phyloP scores from a whole-genome alignment of 2,329 filamentous ascomycete species.

The Xylaria hypoxylon region DNA sequence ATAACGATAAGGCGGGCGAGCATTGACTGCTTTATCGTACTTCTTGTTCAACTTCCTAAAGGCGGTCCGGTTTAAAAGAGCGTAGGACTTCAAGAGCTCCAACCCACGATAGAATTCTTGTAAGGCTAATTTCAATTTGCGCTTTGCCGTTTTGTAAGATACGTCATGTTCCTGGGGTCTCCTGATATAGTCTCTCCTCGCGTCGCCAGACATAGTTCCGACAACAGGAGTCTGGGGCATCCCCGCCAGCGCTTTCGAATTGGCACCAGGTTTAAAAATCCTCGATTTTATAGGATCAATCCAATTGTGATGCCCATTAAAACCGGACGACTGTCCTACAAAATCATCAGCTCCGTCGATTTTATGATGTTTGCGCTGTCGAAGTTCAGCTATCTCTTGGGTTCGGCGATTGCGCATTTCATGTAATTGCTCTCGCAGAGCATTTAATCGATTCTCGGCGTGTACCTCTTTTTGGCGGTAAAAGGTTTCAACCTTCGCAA shows the following conservation, averaged over 20 bases:
- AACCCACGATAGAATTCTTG: slow-evolving; percentile 94
- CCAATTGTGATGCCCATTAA: slow-evolving; percentile 54
- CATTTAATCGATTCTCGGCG: slow-evolving; percentile 75
- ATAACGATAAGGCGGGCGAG: slow-evolving; percentile 81
- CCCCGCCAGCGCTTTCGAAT: slow-evolving; percentile 68
- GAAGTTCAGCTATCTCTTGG: slow-evolving; percentile 71
- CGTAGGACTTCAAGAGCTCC: slow-evolving; percentile 92
- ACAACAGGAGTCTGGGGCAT: slow-evolving; percentile 66
- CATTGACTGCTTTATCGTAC: slow-evolving; percentile 90
- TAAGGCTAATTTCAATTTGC: slow-evolving; percentile 89
- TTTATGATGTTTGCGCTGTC: slow-evolving; percentile 52
- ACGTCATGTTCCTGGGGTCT: slow-evolving; percentile 69
- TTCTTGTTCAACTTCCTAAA: slow-evolving; percentile 99
- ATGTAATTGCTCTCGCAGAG: slow-evolving; percentile 86
- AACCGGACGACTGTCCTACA: slow-evolving; percentile 40
- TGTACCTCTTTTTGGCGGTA: slow-evolving; percentile 91
- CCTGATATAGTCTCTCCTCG: slow-evolving; percentile 63
- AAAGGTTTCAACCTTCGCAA: slow-evolving; percentile 92
- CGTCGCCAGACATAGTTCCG: slow-evolving; percentile 48
- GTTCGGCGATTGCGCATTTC: slow-evolving; percentile 89
- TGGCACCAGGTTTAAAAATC: slow-evolving; percentile 68
- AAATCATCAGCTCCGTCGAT: slow-evolving; percentile 43
- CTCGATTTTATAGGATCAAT: slow-evolving; percentile 66
- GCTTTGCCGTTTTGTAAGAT: slow-evolving; percentile 87
- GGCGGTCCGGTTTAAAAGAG: slow-evolving; percentile 88